phyloP scores from a whole-genome alignment of 2,329 filamentous ascomycete genomes.

The Penicillium nordicum region DNA sequence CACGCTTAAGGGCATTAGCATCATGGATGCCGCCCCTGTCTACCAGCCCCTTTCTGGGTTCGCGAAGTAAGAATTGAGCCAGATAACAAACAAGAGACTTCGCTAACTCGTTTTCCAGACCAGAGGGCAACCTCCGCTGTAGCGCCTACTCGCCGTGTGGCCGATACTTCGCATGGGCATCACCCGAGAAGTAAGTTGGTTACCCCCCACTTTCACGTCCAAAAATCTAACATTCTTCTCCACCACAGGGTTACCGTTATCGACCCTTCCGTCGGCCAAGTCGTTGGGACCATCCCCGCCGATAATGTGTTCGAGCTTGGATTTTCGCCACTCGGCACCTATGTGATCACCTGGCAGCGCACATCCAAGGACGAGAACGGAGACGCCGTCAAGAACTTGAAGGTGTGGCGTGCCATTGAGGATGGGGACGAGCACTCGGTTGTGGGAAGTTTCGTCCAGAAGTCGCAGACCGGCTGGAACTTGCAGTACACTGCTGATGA shows the following conservation, averaged over 20 bases:
- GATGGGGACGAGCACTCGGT: slow-evolving; percentile 63
- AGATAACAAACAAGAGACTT: not conserved
- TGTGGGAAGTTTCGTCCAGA: slow-evolving; percentile 89
- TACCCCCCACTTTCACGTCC: not conserved
- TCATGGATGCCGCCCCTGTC: slow-evolving; percentile 85
- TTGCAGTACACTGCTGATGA: slow-evolving; percentile 95
- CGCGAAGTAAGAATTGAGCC: slow-evolving; percentile 42
- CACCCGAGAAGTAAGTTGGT: slow-evolving; percentile 63
- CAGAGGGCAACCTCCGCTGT: slow-evolving; percentile 91
- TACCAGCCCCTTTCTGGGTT: slow-evolving; percentile 86
- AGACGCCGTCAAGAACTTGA: slow-evolving; percentile 92
- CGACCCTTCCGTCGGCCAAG: slow-evolving; percentile 71
- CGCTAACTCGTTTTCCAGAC: slow-evolving; percentile 49
- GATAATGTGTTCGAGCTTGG: slow-evolving; percentile 88
- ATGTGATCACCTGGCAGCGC: slow-evolving; percentile 94
- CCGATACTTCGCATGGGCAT: slow-evolving; percentile 93
- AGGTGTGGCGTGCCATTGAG: slow-evolving; percentile 87
- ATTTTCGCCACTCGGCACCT: slow-evolving; percentile 90
- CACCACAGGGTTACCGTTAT: slow-evolving; percentile 68
- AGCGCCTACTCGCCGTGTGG: slow-evolving; percentile 94
- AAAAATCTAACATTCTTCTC: slow-evolving; percentile 1
- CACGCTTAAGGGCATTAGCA: slow-evolving; percentile 92
- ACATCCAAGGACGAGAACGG: slow-evolving; percentile 89
- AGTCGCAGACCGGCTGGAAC: slow-evolving; percentile 93
- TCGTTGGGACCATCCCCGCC: slow-evolving; percentile 71